A percentile compares a stretch with the other conserved stretches of the same genome.
phyloP scores from a whole-genome alignment of 192 early-diverging fungal genomes.

The Podila verticillata region DNA sequence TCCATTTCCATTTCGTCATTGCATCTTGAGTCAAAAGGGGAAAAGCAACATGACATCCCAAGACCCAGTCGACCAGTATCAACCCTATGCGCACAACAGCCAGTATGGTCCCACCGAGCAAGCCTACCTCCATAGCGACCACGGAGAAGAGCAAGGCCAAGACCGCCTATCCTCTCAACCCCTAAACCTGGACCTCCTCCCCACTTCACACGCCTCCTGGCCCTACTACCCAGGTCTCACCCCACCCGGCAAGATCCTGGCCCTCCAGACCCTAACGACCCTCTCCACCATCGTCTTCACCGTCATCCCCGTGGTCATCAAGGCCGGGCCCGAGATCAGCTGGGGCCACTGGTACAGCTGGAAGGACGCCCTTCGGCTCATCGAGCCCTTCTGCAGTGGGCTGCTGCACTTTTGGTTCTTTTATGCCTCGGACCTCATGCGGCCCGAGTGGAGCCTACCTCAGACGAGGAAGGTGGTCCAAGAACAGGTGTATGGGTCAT shows the following conservation, averaged over 20 bases:
- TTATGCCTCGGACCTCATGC: conserved; percentile 39
- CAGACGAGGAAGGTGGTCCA: neutral
- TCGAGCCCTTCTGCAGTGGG: conserved; percentile 43
- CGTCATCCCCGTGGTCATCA: conserved; percentile 35
- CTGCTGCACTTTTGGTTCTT: conserved; percentile 44
- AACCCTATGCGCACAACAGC: neutral
- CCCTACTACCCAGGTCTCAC: neutral
- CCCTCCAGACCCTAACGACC: conserved; percentile 29
- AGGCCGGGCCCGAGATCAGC: conserved; percentile 6
- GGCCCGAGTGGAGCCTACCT: conserved; percentile 5
- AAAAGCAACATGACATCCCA: neutral
- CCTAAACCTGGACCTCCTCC: too few species aligned
- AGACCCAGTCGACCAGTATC: neutral
- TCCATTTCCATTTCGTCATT: neutral
- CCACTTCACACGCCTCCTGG: too few species aligned
- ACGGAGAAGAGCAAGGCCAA: neutral
- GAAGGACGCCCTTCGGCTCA: conserved; percentile 33
- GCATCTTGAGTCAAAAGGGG: neutral
- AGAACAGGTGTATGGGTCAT: neutral
- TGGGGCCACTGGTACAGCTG: conserved; percentile 41
- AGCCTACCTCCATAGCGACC: neutral
- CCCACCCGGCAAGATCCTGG: conserved; percentile 13
- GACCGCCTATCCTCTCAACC: too few species aligned
- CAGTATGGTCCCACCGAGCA: neutral
- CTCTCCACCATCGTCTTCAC: conserved; percentile 44